Evolutionary conservation across 2,329 filamentous ascomycete genomes (phyloP).

Genomic region (Dactylellina sp.): DNA sequence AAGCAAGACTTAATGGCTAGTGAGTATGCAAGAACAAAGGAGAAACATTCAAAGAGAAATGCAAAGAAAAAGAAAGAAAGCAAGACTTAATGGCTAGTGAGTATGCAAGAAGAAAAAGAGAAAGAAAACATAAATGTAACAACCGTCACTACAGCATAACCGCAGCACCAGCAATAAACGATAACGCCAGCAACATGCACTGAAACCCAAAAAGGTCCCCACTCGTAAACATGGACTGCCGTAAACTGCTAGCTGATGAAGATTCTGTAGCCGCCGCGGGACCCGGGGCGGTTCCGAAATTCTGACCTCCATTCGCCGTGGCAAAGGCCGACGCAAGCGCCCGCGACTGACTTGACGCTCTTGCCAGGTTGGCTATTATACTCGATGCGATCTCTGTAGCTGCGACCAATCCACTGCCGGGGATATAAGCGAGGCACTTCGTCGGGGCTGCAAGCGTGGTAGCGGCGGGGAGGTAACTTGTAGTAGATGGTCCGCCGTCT

Average conservation of each 20-base stretch:
- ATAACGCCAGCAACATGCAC: not conserved
- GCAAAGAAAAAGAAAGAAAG: no score
- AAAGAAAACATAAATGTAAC: not conserved
- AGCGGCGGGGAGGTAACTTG: not conserved
- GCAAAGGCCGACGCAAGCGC: slow-evolving; percentile 7
- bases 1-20: no score
- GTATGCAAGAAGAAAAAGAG: no score
- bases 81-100: no score
- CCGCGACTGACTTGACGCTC: slow-evolving; percentile 10
- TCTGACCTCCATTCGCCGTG: slow-evolving; percentile 9
- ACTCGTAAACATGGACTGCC: not conserved
- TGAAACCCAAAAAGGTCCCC: not conserved
- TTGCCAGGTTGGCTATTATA: slow-evolving; percentile 11
- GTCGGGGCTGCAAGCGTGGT: slow-evolving; percentile 15
- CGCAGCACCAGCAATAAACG: not conserved
- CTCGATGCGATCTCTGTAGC: slow-evolving; percentile 10
- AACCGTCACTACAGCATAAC: slow-evolving; percentile 6
- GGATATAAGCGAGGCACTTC: slow-evolving; percentile 7
- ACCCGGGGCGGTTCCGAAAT: slow-evolving; percentile 1
- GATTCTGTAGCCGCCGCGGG: slow-evolving; percentile 2
- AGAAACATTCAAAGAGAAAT: no score
- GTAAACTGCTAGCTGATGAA: slow-evolving; percentile 7
- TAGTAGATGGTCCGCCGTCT: not conserved
- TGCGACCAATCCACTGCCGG: slow-evolving; percentile 1
- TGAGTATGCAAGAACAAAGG: no score